Evolutionary conservation across 495 filamentous ascomycete species (phyloP), one percentile per base, ranked within the genome.

Genomic region (Neurospora tetrasperma): DNA sequence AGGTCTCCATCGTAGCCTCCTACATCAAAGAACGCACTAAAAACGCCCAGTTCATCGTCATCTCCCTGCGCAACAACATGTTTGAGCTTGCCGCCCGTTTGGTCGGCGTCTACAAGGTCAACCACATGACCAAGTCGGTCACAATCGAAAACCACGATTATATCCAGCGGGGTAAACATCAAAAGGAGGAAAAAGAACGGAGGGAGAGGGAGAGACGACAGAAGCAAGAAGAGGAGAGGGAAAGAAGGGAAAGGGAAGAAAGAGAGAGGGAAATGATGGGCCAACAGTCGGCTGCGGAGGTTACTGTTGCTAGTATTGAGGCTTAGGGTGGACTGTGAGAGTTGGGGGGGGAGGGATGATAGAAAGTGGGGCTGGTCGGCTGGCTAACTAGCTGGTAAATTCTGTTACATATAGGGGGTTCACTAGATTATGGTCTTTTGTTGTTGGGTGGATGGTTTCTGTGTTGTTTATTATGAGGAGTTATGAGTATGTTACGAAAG

Each of bases 11-110:
- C 80, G 96, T 99, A 59, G 96, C 96, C 42, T 94, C 92, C 70
- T 99, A 99, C 78, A 99, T 99, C 86, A 98, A 98, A 83, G 95
- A 98, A 83, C 87, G 96, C 69, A 99, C 96, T 71, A 98, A 98
- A 88, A 98, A 99, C 80, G 96, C 96, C 1, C 96, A 99, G 79
- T 99, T 99, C 82, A 96, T 99, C 76, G 96, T 99, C 75, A 99
- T 99, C 77, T 98, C 94, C 16, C 84, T 99, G 77, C 87, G 96
- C 78, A 99, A 99, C 83, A 99, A 99, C 84, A 99, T 99, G 96
- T 99, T 99, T 83, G 96, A 99, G 85, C 90, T 99, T 71, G 96
- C 96, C 20, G 89, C 94, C 62, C 87, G 96, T 69, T 87, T 99
- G 44, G 93, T 99, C 7, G 96, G 96, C 69, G 94, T 99, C 68